These are phyloP conservation scores for Lantana camara DNA, from an alignment of 257 asterid species.

Conservation along the genomic window DNA sequence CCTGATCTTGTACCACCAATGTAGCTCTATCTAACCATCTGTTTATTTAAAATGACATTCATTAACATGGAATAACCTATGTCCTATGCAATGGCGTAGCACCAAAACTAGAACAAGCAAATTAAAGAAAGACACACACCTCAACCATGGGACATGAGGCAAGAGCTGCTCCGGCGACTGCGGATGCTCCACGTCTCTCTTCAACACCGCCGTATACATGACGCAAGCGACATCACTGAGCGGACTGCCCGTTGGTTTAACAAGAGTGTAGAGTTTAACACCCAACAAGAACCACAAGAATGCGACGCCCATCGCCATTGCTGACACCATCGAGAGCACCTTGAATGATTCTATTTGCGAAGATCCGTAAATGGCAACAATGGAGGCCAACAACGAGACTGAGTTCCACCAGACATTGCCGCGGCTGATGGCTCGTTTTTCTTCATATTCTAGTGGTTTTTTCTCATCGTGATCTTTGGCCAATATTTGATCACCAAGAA, in stretches of 20 bases:
- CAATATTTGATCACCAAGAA: slow-evolving; percentile 31
- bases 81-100: too few relatives aligned
- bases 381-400: slow-evolving; percentile 10
- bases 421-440: not conserved
- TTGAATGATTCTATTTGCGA: not conserved
- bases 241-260: not conserved
- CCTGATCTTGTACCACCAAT: too few relatives aligned
- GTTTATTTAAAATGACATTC: too few relatives aligned
- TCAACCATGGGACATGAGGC: slow-evolving; percentile 24
- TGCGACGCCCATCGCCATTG: not conserved
- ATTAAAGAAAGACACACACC: slow-evolving; percentile 5
- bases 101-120: too few relatives aligned
- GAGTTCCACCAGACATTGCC: slow-evolving; percentile 12
- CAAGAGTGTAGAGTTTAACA: not conserved
- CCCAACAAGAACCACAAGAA: slow-evolving; percentile 22
- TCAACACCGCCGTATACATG: slow-evolving; percentile 1
- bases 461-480: not conserved
- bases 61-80: too few relatives aligned
- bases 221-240: slow-evolving; percentile 3
- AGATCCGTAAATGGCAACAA: not conserved
- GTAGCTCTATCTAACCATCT: slow-evolving; percentile 36
- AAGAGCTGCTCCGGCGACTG: not conserved
- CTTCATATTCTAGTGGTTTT: too few relatives aligned
- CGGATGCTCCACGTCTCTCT: not conserved
- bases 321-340: not conserved